Base-by-base conservation (phyloP, 352 stramenopile genomes). In the Phytophthora citricola region DNA sequence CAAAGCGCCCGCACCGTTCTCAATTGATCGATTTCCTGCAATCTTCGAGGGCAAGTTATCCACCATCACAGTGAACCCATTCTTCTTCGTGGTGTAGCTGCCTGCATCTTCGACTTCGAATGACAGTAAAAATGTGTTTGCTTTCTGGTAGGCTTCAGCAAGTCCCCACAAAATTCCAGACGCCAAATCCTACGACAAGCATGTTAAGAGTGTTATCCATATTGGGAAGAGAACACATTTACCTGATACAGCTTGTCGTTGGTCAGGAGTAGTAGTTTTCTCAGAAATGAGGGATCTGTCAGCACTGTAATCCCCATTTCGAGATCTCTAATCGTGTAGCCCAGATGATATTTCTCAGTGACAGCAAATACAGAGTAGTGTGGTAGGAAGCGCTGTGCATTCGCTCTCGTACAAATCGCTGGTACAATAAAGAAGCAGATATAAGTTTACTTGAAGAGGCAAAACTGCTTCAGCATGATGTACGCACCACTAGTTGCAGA, bases 91-190 rank as follows among this genome's bases (percentile, higher is more conserved):
- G 6, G 34, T 41, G 38, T 60, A 54, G 15, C 24, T 55, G 0
- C 44, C 43, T 2, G 43, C 26, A n/a, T 67, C 50, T 43, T 71
- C 63, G 7, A 71, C 57, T 48, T 67, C 57, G 51, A 71, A 71
- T 26, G 57, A 62, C 8, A 71, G 31, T 27, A 66, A 50, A 49
- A 47, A 58, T 4, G 11, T 49, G 43, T 58, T 67, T 26, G 57
- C 46, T 47, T 71, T 66, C 36, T 66, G 41, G 34, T 62, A 71
- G 38, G 56, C 57, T 15, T 67, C 63, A 5, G 49, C 57, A 40
- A 71, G 63, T 31, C 63, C 63, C 63, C 56, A 71, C 27, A 71
- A 38, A 51, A 71, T 58, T 6, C 48, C 56, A 52, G 63, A 62
- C 3, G 63, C 56, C 34, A 58, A 40, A 20, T 67, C 63, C 63